Evolutionary conservation across 2,329 filamentous ascomycete species (phyloP).

Genomic region (Fusarium begoniae): DNA sequence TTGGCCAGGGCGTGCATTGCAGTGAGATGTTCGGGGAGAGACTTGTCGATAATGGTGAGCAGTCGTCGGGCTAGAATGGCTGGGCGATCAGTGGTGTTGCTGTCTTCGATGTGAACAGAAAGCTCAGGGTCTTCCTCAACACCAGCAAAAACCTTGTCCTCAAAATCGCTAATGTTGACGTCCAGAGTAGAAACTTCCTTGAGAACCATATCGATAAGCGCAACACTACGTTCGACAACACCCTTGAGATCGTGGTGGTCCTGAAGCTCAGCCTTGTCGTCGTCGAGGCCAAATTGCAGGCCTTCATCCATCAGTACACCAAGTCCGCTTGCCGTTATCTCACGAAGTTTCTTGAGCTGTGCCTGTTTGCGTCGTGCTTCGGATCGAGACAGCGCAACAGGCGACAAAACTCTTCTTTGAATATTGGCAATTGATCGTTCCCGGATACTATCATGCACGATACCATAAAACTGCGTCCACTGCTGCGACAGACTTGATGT

Average conservation of each 20-base stretch:
- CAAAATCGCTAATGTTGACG: conserved; percentile 68
- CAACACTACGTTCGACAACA: conserved; percentile 81
- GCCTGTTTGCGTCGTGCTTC: conserved; percentile 80
- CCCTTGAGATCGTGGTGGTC: conserved; percentile 69
- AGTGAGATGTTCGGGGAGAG: conserved; percentile 73
- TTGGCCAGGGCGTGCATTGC: conserved; percentile 65
- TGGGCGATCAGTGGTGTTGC: conserved; percentile 57
- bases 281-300: conserved; percentile 71
- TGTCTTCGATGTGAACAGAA: conserved; percentile 61
- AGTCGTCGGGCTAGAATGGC: conserved; percentile 73
- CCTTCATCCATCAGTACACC: conserved; percentile 90
- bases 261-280: conserved; percentile 64
- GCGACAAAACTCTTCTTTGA: conserved; percentile 77
- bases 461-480: conserved; percentile 79
- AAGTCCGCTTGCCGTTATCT: conserved; percentile 85
- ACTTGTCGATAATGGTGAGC: conserved; percentile 72
- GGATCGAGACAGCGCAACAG: conserved; percentile 77
- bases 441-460: conserved; percentile 79
- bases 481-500: conserved; percentile 56
- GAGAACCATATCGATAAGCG: conserved; percentile 86
- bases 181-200: conserved; percentile 74
- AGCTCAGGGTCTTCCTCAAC: conserved; percentile 70
- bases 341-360: conserved; percentile 74
- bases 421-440: conserved; percentile 78
- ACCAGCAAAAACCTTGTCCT: conserved; percentile 70